Evolutionary conservation across 305 asterid genomes (phyloP), one percentile per base, ranked within the genome.

Genomic region (Rubia peregrina): DNA sequence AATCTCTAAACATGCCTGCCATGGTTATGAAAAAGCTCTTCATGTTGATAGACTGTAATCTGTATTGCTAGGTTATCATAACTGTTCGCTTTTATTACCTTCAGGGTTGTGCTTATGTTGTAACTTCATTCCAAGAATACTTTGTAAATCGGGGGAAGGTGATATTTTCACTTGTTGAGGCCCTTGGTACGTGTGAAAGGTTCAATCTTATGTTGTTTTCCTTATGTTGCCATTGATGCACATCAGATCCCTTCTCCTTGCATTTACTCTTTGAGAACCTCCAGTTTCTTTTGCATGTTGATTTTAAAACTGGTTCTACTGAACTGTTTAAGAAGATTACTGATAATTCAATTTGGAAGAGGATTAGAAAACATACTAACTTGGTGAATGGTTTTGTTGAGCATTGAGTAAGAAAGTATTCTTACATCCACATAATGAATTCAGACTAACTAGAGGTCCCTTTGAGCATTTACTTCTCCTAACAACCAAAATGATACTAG

Each of bases 81-180:
- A 62, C 36, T 56, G n/a, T 5, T 22, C 74, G 41, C 60, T 75
- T 48, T 67, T 63, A 9, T 38, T 61, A 33, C 62, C 10, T 76
- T n/a, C 78, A 92, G 98, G 98, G 98, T 56, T 88, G 98, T 83
- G 78, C 77, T 30, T 84, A 82, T 75, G 92, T 92, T 65, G 53
- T 57, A 67, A 60, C 90, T 10, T 78, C 98, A 12, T 90, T 81
- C 74, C 90, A 78, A 77, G 87, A 71, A 9, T 88, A 86, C 74
- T 76, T 86, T 30, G 56, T 81, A 74, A 89, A 85, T 71, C 85
- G 96, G 46, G 91, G 75, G 68, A 88, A 74, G 75, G 83, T 86
- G 75, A 87, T 92, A 66, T 30, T 85, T 69, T 87, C 84, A 11
- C 95, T 92, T 38, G 93, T 90, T 11, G 97, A 92, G 84, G 98